phyloP scores from a whole-genome alignment of 345 rosid genomes.

The Zanthoxylum bungeanum region DNA sequence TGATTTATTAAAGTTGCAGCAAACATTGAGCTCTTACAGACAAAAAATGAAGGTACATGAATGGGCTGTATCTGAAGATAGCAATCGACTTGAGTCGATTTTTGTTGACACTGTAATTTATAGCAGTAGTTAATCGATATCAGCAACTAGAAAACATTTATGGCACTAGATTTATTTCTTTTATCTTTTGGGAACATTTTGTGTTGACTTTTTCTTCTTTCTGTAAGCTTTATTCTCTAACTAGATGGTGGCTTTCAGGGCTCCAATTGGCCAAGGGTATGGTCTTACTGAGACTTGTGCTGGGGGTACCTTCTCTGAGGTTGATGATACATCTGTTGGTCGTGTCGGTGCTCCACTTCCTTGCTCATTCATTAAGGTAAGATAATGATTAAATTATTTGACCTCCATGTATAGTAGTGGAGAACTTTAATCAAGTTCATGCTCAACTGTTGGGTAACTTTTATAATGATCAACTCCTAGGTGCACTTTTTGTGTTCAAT shows the following conservation, averaged over 20 bases:
- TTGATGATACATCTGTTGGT: conserved; percentile 93
- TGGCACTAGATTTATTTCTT: not conserved
- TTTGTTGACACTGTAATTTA: not conserved
- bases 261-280: conserved; percentile 99
- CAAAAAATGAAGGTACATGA: not conserved
- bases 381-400: not conserved
- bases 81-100: not conserved
- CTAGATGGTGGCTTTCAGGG: conserved; percentile 43
- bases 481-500: not conserved
- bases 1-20: not conserved
- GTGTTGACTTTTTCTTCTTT: conserved; percentile 5
- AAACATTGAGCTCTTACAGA: not conserved
- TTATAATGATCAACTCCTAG: not conserved
- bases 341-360: conserved; percentile 98
- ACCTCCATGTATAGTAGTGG: conserved; percentile 6
- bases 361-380: conserved; percentile 90
- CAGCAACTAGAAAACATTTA: not conserved
- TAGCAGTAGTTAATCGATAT: not conserved
- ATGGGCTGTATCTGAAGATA: not conserved
- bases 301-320: conserved; percentile 96
- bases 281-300: conserved; percentile 99
- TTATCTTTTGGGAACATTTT: not conserved
- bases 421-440: not conserved
- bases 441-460: not conserved
- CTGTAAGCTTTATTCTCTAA: not conserved